These are phyloP conservation scores for Toxoplasma gondii DNA, from an alignment of 169 alveolate genomes.

Conservation along the genomic window DNA sequence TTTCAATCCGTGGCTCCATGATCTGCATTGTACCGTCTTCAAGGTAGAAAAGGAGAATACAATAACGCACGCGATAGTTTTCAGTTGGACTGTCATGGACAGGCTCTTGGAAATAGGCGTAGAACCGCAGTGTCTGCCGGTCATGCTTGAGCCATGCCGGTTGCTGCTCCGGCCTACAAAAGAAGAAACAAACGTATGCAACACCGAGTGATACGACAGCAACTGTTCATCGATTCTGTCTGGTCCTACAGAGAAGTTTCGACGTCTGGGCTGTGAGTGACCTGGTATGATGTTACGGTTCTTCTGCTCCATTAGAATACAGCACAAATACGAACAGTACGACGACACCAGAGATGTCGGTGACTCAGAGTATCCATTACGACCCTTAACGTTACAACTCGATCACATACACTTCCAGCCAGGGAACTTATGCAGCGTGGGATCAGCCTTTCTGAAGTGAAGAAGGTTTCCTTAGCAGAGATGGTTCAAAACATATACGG, in stretches of 20 bases:
- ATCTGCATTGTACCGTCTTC: slow-evolving; percentile 89
- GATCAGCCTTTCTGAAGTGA: too few relatives aligned
- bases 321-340: too few relatives aligned
- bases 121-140: slow-evolving; percentile 83
- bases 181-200: background rate
- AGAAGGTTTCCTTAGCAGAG: too few relatives aligned
- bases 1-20: slow-evolving; percentile 84
- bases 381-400: too few relatives aligned
- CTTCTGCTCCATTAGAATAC: too few relatives aligned
- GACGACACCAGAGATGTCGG: too few relatives aligned
- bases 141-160: slow-evolving; percentile 93
- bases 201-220: background rate
- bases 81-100: slow-evolving; percentile 86
- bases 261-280: background rate
- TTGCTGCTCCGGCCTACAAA: slow-evolving; percentile 80
- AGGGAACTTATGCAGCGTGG: too few relatives aligned
- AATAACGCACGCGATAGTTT: slow-evolving; percentile 86
- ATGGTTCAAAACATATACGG: too few relatives aligned
- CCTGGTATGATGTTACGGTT: too few relatives aligned
- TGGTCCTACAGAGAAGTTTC: background rate
- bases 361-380: too few relatives aligned
- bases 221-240: background rate
- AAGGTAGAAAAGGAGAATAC: slow-evolving; percentile 82
- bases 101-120: slow-evolving; percentile 87
- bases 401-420: too few relatives aligned